Evolutionary conservation across 495 filamentous ascomycete genomes (phyloP), one percentile per base, ranked within the genome.

Genomic region (Pyrenula aspistea): DNA sequence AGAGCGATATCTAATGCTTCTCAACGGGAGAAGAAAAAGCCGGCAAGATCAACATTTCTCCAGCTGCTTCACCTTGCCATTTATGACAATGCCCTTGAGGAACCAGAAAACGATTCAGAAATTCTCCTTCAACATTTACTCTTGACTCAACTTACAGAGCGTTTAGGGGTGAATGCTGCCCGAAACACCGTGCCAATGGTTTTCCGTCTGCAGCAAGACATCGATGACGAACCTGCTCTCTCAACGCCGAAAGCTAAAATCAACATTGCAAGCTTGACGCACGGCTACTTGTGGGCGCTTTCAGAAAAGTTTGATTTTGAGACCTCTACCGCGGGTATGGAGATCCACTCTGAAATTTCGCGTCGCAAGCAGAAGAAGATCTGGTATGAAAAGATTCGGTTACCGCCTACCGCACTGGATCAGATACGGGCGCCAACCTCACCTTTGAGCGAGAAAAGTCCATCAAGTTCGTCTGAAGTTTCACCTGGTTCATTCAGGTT

Each of bases 111-210:
- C 36, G 84, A 88, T 56, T 71, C 79, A 1, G 90, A 95, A 56
- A 74, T 93, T 15, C 71, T 87, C 48, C 68, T 93, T 12, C 74
- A 91, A 15, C 87, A 95, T 60, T 73, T 91, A 10, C 71, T 96
- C 19, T 74, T 95, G 47, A 68, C 78, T 2, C 86, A 77, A 55
- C 75, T 95, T 2, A 80, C 89, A 25, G 78, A 82, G 51, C 84
- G 84, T 53, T 77, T 95, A 2, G 89, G 91, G n/a, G 80, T 95
- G 31, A 94, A 95, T 65, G 86, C 87, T 15, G 81, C 77, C n/a
- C 75, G 83, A 55, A 83, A 79, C 61, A 88, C 89, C 0, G 68
- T 95, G 53, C 88, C 91, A 24, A 93, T 96, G 91, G 81, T 95
- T 15, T 77, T 91, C 64, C 80, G 85, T 52, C 78, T 96, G 19